Base-by-base conservation (phyloP, 2,329 filamentous ascomycete genomes). In the Trichoderma cornu-damae region DNA sequence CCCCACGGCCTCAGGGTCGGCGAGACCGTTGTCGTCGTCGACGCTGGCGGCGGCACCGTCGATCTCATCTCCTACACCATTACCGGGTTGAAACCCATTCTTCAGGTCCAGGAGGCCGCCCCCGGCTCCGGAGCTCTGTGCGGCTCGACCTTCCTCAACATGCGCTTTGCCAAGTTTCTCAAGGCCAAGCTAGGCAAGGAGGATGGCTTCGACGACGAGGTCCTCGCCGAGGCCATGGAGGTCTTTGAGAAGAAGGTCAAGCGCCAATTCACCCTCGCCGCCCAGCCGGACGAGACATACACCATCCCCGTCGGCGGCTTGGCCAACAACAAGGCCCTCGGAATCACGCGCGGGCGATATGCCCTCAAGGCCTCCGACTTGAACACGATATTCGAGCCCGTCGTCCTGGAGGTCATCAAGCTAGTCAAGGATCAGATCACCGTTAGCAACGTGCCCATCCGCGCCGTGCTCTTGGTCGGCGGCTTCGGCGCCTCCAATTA, bases 11-110 rank as follows among this genome's bases (percentile, higher is more conserved):
- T 77, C 22, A 65, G 74, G 47, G 62, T 73, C 11, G 72, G 70
- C 11, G 76, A 80, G 32, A 77, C 74, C 2, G 73, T 81, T 28
- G 72, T 80, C 12, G 71, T 80, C n/a, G 76, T 78, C 8, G 78
- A 81, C 61, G 77, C 77, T 18, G 78, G 78, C 4, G 78, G 78
- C 35, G 78, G 77, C 47, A 79, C 77, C 4, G 77, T 77, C 3
- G 78, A 81, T 65, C 65, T 80, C 12, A 79, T 80, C 59, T 77
- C 75, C 3, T 80, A 80, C 60, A 75, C 73, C 26, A 73, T 80
- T 56, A 72, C 66, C 3, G 66, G 67, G 1, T 65, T 79, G 3
- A 68, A 72, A 50, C 78, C 77, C 1, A 65, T 73, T 18, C 68
- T 79, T 3, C 69, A 75, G 59, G 71, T 80, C 6, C 63, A 72